phyloP scores from a whole-genome alignment of 2,329 filamentous ascomycete genomes.

The Penicillium expansum region DNA sequence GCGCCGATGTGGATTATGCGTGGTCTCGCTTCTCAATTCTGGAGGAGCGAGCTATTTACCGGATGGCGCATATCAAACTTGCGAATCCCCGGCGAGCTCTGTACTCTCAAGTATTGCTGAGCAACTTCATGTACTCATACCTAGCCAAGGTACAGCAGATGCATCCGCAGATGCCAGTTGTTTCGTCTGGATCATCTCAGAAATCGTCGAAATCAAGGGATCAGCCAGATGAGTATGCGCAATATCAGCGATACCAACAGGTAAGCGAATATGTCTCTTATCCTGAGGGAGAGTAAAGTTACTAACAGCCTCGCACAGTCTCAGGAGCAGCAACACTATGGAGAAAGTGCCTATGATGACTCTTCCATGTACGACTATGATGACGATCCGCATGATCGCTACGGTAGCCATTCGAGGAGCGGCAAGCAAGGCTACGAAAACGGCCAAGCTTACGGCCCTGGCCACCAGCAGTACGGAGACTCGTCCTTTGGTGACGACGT shows the following conservation, averaged over 20 bases:
- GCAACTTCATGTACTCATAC: conserved; percentile 99
- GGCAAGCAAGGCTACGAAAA: conserved; percentile 42
- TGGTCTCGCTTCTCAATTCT: conserved; percentile 95
- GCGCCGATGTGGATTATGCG: conserved; percentile 88
- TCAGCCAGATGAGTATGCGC: conserved; percentile 43
- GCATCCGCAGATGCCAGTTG: conserved; percentile 92
- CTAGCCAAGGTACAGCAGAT: conserved; percentile 97
- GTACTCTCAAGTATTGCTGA: conserved; percentile 91
- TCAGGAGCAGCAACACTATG: conserved; percentile 35
- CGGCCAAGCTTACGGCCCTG: conserved; percentile 35
- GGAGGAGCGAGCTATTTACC: conserved; percentile 94
- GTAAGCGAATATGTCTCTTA: conserved; percentile 29
- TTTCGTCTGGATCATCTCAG: conserved; percentile 74
- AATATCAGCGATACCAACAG: conserved; percentile 49
- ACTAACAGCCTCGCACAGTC: conserved; percentile 14
- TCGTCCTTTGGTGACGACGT: conserved; percentile 42
- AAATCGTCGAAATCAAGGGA: conserved; percentile 48
- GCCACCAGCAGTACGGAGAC: conserved; percentile 41
- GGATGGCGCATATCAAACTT: conserved; percentile 98
- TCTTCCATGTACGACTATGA: conserved; percentile 54
- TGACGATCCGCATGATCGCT: conserved; percentile 40
- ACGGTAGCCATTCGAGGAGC: conserved; percentile 38
- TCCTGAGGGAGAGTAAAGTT: not conserved
- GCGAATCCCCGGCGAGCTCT: conserved; percentile 92
- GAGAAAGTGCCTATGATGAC: conserved; percentile 48